These are phyloP conservation scores for Ceratocystiopsis sp. DNA, from an alignment of 2,329 filamentous ascomycete species.

Conservation along the genomic window DNA sequence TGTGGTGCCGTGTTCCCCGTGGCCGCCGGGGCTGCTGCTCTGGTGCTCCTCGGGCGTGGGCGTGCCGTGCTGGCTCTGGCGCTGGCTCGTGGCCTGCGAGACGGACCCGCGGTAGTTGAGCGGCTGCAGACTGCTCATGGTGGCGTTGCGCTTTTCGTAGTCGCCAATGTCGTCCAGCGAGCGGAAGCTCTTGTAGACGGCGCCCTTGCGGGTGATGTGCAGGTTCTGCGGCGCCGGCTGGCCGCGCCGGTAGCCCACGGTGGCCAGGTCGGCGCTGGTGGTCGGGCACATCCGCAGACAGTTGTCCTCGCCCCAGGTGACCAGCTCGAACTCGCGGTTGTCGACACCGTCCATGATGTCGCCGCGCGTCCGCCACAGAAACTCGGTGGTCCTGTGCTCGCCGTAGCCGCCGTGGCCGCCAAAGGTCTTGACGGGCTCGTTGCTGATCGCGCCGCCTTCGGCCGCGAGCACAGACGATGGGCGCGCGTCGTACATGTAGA, in stretches of 20 bases:
- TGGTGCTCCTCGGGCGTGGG: not conserved
- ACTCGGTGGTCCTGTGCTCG: slow-evolving; percentile 66
- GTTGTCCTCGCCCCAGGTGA: slow-evolving; percentile 83
- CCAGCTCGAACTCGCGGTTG: slow-evolving; percentile 76
- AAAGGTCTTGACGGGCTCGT: slow-evolving; percentile 37
- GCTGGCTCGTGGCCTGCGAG: slow-evolving; percentile 1
- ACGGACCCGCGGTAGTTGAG: slow-evolving; percentile 18
- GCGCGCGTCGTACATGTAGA: slow-evolving; percentile 67
- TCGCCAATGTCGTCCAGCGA: slow-evolving; percentile 45
- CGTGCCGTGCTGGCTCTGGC: slow-evolving; percentile 1
- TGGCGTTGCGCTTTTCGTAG: slow-evolving; percentile 40
- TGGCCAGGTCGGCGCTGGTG: slow-evolving; percentile 43
- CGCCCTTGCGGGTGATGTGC: slow-evolving; percentile 65
- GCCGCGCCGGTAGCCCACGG: slow-evolving; percentile 59
- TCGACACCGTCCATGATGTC: slow-evolving; percentile 49
- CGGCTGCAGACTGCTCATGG: slow-evolving; percentile 43
- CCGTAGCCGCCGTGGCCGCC: slow-evolving; percentile 37
- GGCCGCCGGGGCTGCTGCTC: not conserved
- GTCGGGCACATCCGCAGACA: slow-evolving; percentile 64
- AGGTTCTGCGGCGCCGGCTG: slow-evolving; percentile 45
- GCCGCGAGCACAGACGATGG: slow-evolving; percentile 15
- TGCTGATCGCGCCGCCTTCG: slow-evolving; percentile 25
- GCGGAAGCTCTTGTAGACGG: slow-evolving; percentile 70
- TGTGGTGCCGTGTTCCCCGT: not conserved
- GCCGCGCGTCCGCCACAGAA: slow-evolving; percentile 73